Evolutionary conservation across 2,329 filamentous ascomycete species (phyloP).

Genomic region (Ceratocystis variospora): DNA sequence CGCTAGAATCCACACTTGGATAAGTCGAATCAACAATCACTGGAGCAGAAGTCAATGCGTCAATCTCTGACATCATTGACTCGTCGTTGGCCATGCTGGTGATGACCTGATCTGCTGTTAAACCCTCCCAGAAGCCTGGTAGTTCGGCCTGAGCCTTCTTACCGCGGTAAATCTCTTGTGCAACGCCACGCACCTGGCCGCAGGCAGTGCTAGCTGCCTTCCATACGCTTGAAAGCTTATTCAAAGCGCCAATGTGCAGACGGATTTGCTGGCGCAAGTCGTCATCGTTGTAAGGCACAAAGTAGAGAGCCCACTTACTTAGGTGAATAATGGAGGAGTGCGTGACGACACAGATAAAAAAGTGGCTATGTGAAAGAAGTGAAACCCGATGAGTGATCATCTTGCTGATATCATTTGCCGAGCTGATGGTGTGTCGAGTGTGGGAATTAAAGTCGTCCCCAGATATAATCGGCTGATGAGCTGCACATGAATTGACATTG

Average conservation of each 20-base stretch:
- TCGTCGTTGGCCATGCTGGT: constrained; percentile 43
- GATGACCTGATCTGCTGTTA: constrained; percentile 42
- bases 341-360: constrained; percentile 70
- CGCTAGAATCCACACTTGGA: background rate
- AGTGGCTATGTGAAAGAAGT: constrained; percentile 62
- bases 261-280: constrained; percentile 61
- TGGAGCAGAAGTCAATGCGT: constrained; percentile 24
- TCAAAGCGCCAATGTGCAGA: constrained; percentile 64
- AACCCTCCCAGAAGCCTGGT: constrained; percentile 41
- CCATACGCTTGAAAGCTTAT: constrained; percentile 57
- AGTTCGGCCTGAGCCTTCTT: constrained; percentile 43
- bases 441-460: constrained; percentile 48
- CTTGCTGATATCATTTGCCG: constrained; percentile 63
- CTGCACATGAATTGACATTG: constrained; percentile 52
- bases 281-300: constrained; percentile 46
- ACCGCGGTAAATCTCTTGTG: constrained; percentile 55
- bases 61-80: constrained; percentile 45
- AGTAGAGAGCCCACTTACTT: constrained; percentile 58
- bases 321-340: constrained; percentile 70
- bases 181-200: constrained; percentile 61
- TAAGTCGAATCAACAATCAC: constrained; percentile 11
- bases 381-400: constrained; percentile 61
- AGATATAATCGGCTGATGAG: constrained; percentile 38
- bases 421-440: constrained; percentile 66
- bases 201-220: constrained; percentile 55